Evolutionary conservation across 1,139 yeast species (phyloP), one percentile per base, ranked within the genome.

Genomic region (Saccharomyces hybrid): DNA sequence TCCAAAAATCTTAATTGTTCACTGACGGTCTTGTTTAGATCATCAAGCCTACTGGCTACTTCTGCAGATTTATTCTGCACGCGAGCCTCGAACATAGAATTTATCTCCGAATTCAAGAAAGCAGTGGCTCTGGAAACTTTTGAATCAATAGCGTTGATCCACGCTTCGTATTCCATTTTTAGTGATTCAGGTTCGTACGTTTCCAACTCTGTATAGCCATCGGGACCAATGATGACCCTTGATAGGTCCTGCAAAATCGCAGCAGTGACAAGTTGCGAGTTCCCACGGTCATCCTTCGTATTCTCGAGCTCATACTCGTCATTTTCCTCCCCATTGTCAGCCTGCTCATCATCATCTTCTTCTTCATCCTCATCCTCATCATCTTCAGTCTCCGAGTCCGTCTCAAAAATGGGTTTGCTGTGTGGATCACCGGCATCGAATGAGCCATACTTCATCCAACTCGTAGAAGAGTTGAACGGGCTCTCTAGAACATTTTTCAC

Each of bases 251-350:
- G 31, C 20, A 47, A 27, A 26, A 47, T 47, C 20, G 47, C 47
- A 16, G 27, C 34, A 25, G 49, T 14, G 50, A 25, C 26, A 31
- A 38, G 23, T 16, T 30, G 23, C 11, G 32, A 14, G 26, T 14
- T 48, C 14, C 42, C 20, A n/a, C 34, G 27, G 28, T 44, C 28
- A 44, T 44, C 7, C 54, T 56, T 28, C 49, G 52, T 47, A 51
- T 32, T 2, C 54, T 56, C 48, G 51, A 51, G 16, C 56, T 57
- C 23, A 51, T 50, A 13, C 55, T 57, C 23, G 50, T 51, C 27
- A 53, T 32, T 6, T 50, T 49, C 14, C 56, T 53, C 16, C 57
- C 52, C 48, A 50, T 51, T 32, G 57, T 58, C 59, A 6, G 50
- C 51, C 3, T 57, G 28, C 2, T 34, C 55, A 6, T 49, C 52